Evolutionary conservation across 2,329 filamentous ascomycete species (phyloP), one percentile per base, ranked within the genome.

Genomic region (Sclerotinia subarctica): DNA sequence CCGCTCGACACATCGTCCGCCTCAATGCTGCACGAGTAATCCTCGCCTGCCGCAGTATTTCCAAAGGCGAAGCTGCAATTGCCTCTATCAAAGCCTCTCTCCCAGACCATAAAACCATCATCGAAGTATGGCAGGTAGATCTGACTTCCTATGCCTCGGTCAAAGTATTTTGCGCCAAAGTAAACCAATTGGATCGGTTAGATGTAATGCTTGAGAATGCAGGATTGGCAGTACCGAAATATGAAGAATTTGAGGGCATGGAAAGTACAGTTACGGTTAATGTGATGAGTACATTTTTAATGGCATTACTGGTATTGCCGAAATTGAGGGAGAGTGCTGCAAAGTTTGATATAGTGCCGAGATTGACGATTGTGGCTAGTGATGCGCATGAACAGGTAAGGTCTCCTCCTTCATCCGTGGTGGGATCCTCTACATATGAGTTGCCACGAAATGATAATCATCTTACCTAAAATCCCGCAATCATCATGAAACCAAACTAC

Each of bases 71-170:
- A 29, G 68, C 64, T 13, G 73, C 73, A 10, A 35, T 21, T 2
- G 46, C 56, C 10, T 51, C 51, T 0, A 62, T 67, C 3, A n/a
- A 54, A 0, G 19, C 56, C 13, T 42, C 54, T 72, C 44, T 64
- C 63, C 29, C 54, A 66, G 19, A 69, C 42, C 51, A 38, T 5
- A 72, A 70, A 19, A 64, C 59, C 15, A 64, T 72, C 13, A 54
- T 74, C 15, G 72, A 85, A 54, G 82, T 85, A 17, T 86, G 83
- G 83, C 66, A 77, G 15, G 72, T 87, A 5, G 84, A 87, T 72
- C 79, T 86, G 71, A 73, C 72, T 19, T 80, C 77, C 24, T 84
- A 83, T 71, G 78, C 79, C 4, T 83, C 80, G 44, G 79, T 86
- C 49, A 75, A 78, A 63, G 75, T 74, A 1, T 86, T 88, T 69